Base-by-base conservation (phyloP, 768 basidiomycete genomes). In the Lenzites betulinus region DNA sequence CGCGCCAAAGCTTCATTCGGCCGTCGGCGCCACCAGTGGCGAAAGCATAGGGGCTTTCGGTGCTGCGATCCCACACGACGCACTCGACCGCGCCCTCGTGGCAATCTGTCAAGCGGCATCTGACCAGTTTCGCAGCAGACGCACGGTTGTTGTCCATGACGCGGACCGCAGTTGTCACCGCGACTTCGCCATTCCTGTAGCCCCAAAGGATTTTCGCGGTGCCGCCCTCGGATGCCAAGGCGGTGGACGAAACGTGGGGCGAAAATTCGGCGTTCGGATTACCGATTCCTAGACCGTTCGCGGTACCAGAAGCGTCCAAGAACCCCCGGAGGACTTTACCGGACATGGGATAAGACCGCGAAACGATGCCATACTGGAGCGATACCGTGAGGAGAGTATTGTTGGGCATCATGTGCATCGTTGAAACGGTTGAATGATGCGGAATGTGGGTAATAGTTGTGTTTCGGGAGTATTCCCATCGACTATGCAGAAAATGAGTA, bases 211-310 rank as follows among this genome's bases (percentile, higher is more conserved):
- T 77, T 55, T 83, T 84, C 11, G 83, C 90, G 0, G 86, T 85
- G 5, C 83, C 82, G 4, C 88, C 87, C 25, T 84, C 82, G 0
- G 89, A 86, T 18, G 80, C 66, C 23, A 92, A 73, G 4, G 78
- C 74, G 60, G 86, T 88, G 0, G 78, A 70, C 15, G 86, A 83
- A 12, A 91, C 79, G 52, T 90, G 79, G 2, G 89, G 88, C 1
- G 82, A 79, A 62, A 92, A 88, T 66, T 92, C 89, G 13, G 82
- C 81, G 64, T 91, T 90, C 3, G 88, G 89, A 65, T 92, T 91
- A 3, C 87, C 88, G 52, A 84, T 79, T 2, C 87, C 86, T 18
- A 84, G 64, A 7, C 86, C 87, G 41, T 79, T 75, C 12, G 82
- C 80, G 11, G 80, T 76, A 7, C 85, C 86, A 2, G 83, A 79